Base-by-base conservation (phyloP, 345 rosid genomes). In the Clarkia xantiana region DNA sequence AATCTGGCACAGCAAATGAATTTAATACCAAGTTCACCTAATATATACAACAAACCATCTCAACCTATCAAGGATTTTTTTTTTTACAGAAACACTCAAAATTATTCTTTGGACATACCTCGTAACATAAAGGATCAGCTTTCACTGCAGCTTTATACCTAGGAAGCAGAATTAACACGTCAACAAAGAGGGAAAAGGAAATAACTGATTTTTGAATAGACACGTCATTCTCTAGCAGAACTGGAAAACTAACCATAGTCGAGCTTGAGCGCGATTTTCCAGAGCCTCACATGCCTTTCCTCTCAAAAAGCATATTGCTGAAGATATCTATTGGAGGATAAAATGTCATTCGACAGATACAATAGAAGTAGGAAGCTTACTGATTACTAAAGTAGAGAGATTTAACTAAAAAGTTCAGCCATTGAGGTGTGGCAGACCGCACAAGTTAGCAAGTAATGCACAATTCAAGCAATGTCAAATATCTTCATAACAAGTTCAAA, bases 121-220 rank as follows among this genome's bases (percentile, higher is more conserved):
- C 98, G 56, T 81, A 86, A 68, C 98, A 86, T 50, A 91, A 72
- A 44, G 98, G 96, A 71, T 91, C 98, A 47, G 96, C 95, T 73
- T 78, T 91, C 55, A 91, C 69, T 59, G 98, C 96, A 55, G 90
- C 95, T 78, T 91, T 84, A 65, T 84, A 90, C 97, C 97, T 90
- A 68, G 58, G 14, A 53, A 55, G 11, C 58, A 67, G 18, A 55
- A 29, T 29, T 29, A 29, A 7, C 36, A 29, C 36, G 36, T 29
- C 36, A 29, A 29, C 36, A 3, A 5, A 5, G 36, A 7, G 38
- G 12, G n/a, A 29, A 4, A 9, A 23, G 23, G 19, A 9, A 3
- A 1, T 18, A 47, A 10, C 14, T 6, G 17, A n/a, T n/a, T n/a
- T 29, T 29, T 29, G 36, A 2, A 29, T 29, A 29, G 9, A 29